Conservation (phyloP, 2,329 filamentous ascomycete genomes). For the Ophiognomonia clavigignenti-juglandacearum region DNA sequence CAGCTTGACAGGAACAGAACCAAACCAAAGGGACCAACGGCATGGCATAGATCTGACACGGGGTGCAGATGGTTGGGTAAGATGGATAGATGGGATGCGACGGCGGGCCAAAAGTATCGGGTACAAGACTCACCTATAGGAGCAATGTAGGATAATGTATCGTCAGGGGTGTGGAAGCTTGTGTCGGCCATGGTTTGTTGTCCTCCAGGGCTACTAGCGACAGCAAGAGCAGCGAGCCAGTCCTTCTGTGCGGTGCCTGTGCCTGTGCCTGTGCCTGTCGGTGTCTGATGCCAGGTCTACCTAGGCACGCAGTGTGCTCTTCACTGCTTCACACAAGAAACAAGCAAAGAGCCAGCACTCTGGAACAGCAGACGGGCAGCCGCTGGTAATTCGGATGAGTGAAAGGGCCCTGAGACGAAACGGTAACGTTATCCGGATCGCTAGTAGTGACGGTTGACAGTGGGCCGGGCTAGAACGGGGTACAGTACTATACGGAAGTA, state of each 20-base stretch:
- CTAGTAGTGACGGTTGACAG: no score
- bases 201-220: background rate
- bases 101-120: background rate
- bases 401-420: no score
- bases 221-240: conserved; percentile 1
- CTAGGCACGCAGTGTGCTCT: no score
- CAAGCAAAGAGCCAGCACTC: no score
- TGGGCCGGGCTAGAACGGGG: no score
- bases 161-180: conserved; percentile 41
- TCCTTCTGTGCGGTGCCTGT: background rate
- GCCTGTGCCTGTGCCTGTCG: background rate
- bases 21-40: conserved; percentile 39
- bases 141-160: conserved; percentile 43
- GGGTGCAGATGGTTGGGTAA: conserved; percentile 43
- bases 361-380: no score
- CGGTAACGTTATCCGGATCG: no score
- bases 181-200: conserved; percentile 29
- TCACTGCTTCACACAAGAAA: no score
- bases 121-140: conserved; percentile 49
- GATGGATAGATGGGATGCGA: conserved; percentile 25
- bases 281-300: no score
- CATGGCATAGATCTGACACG: conserved; percentile 38
- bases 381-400: no score
- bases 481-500: no score
- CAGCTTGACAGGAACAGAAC: conserved; percentile 19